Evolutionary conservation across 352 stramenopile species (phyloP).

Genomic region (Globisporangium spinosum): DNA sequence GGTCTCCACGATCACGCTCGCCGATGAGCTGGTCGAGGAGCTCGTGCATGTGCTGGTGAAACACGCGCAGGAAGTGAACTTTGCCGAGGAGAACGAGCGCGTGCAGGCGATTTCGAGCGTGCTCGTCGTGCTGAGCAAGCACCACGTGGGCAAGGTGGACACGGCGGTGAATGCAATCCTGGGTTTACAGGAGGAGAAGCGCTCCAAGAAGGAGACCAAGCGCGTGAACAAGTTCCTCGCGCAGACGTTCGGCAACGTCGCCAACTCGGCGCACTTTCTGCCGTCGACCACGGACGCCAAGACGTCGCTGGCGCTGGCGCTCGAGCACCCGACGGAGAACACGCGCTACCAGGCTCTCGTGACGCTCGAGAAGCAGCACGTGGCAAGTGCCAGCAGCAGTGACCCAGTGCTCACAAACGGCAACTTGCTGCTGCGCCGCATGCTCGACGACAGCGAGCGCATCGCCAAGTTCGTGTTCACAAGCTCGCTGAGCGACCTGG

Average conservation of each 20-base stretch:
- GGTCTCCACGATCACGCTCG: conserved; percentile 34
- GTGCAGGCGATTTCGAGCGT: conserved; percentile 43
- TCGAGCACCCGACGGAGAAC: conserved; percentile 74
- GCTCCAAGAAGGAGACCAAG: conserved; percentile 47
- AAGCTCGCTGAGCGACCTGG: conserved; percentile 47
- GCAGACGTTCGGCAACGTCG: conserved; percentile 61
- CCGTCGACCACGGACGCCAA: conserved; percentile 53
- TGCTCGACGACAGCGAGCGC: conserved; percentile 72
- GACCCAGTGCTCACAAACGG: conserved; percentile 48
- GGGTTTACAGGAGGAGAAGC: conserved; percentile 18
- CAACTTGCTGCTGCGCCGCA: conserved; percentile 57
- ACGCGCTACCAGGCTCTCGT: conserved; percentile 75
- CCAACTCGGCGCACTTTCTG: conserved; percentile 79
- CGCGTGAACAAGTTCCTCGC: conserved; percentile 57
- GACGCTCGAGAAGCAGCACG: conserved; percentile 54
- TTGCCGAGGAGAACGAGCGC: conserved; percentile 30
- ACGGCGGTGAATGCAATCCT: conserved; percentile 30
- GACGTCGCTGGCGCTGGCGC: conserved; percentile 67
- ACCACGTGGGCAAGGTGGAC: conserved; percentile 57
- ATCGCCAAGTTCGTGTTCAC: conserved; percentile 61
- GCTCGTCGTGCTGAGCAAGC: conserved; percentile 54
- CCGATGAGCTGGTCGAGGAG: conserved; percentile 47
- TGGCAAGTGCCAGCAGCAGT: background rate
- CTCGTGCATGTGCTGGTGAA: conserved; percentile 45
- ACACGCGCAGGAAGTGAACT: conserved; percentile 39